These are phyloP conservation scores for Exophiala mesophila DNA, from an alignment of 2,329 filamentous ascomycete genomes.

Conservation along the genomic window DNA sequence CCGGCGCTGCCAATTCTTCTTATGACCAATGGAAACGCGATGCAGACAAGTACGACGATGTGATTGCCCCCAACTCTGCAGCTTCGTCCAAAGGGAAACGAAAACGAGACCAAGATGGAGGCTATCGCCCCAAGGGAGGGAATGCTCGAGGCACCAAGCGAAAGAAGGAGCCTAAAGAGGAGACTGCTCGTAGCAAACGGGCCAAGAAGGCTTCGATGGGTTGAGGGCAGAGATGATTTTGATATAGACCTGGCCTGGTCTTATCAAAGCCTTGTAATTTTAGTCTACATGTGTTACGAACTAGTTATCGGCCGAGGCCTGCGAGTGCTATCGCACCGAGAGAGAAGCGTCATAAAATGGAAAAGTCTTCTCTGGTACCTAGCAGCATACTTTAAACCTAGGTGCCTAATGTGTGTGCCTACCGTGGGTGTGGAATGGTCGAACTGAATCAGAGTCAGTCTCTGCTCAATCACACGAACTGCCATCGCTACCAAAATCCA, in stretches of 20 bases:
- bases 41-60: slow-evolving; percentile 41
- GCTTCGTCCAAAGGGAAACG: slow-evolving; percentile 33
- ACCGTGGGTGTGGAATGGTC: no score
- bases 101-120: slow-evolving; percentile 45
- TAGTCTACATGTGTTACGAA: neutral
- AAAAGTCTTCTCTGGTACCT: no score
- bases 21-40: slow-evolving; percentile 28
- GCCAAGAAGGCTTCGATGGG: slow-evolving; percentile 22
- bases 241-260: neutral
- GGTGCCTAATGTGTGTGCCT: no score
- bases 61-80: slow-evolving; percentile 37
- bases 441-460: no score
- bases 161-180: slow-evolving; percentile 32
- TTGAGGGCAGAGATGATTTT: slow-evolving; percentile 10
- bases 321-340: no score
- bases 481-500: no score
- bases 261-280: no score
- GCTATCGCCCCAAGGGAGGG: slow-evolving; percentile 45
- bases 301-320: neutral
- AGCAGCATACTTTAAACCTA: no score
- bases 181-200: slow-evolving; percentile 15
- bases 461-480: no score
- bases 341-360: no score
- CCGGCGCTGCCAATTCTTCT: no score
- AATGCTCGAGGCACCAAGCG: slow-evolving; percentile 35